These are phyloP conservation scores for Arthrinium puccinioides DNA, from an alignment of 2,329 filamentous ascomycete species.

Conservation along the genomic window DNA sequence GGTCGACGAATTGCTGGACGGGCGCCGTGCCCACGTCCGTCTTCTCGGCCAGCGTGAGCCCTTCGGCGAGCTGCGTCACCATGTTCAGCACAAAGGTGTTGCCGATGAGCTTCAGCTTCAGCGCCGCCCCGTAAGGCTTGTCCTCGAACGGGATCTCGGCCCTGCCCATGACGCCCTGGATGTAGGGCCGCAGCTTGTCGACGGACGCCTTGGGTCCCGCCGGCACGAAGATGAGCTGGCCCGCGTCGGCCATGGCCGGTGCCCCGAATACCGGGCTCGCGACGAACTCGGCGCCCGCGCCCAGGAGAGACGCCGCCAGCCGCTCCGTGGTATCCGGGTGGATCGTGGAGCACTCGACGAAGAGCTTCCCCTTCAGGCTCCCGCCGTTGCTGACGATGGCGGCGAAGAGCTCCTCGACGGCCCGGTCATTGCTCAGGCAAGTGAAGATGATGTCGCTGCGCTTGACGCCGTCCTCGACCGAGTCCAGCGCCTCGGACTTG, in stretches of 20 bases:
- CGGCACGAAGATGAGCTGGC: slow-evolving; percentile 58
- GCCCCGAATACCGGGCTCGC: slow-evolving; percentile 62
- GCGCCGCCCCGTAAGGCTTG: slow-evolving; percentile 41
- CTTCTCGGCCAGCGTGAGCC: slow-evolving; percentile 73
- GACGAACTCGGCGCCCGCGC: slow-evolving; percentile 64
- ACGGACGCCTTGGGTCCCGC: slow-evolving; percentile 51
- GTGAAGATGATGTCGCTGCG: slow-evolving; percentile 74
- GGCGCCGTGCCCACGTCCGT: slow-evolving; percentile 64
- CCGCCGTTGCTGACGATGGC: slow-evolving; percentile 39
- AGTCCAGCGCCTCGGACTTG: slow-evolving; percentile 57
- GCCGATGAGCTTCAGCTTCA: slow-evolving; percentile 72
- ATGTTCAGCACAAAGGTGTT: slow-evolving; percentile 84
- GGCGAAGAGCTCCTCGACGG: slow-evolving; percentile 56
- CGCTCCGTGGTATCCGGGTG: slow-evolving; percentile 73
- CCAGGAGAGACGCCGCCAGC: slow-evolving; percentile 50
- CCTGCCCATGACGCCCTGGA: slow-evolving; percentile 58
- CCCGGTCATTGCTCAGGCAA: slow-evolving; percentile 72
- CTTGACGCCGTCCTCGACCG: slow-evolving; percentile 58
- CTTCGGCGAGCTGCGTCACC: slow-evolving; percentile 72
- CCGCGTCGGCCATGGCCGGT: slow-evolving; percentile 55
- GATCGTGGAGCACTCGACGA: slow-evolving; percentile 83
- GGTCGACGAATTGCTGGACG: slow-evolving; percentile 64
- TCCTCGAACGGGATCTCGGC: slow-evolving; percentile 41
- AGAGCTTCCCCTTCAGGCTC: slow-evolving; percentile 62
- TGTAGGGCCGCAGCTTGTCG: slow-evolving; percentile 56